These are phyloP conservation scores for Mucor piriformis DNA, from an alignment of 371 early-diverging fungal species.

Conservation along the genomic window DNA sequence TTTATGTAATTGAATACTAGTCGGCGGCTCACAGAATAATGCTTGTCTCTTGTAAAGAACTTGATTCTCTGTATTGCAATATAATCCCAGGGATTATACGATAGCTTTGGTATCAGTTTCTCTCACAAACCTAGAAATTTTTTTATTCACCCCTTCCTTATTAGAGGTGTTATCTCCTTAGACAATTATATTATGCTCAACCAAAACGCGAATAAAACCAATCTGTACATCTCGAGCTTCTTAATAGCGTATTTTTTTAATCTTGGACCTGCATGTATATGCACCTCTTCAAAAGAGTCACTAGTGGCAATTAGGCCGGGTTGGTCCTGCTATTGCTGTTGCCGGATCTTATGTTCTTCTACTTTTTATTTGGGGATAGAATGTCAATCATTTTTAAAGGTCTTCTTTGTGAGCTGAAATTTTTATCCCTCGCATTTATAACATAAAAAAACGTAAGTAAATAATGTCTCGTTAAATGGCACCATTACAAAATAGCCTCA, in stretches of 20 bases:
- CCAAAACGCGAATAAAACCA: neutral
- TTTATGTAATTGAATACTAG: conserved; percentile 20
- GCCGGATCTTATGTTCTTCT: too few relatives aligned
- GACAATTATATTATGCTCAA: too few relatives aligned
- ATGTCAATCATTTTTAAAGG: conserved; percentile 9
- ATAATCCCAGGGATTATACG: conserved; percentile 9
- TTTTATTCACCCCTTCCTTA: conserved; percentile 11
- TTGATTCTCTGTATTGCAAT: conserved; percentile 23
- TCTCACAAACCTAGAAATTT: neutral
- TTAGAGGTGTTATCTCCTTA: conserved; percentile 6
- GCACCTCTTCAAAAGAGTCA: conserved; percentile 9
- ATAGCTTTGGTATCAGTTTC: conserved; percentile 6
- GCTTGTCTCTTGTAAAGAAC: conserved; percentile 10
- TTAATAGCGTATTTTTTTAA: conserved; percentile 5
- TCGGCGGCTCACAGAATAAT: conserved; percentile 17
- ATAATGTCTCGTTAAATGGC: conserved; percentile 15
- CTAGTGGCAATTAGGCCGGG: conserved; percentile 3
- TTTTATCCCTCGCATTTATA: conserved; percentile 8
- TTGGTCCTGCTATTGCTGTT: conserved; percentile 6
- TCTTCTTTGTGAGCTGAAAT: conserved; percentile 11
- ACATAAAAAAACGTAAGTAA: conserved; percentile 11
- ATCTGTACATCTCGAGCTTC: conserved; percentile 5
- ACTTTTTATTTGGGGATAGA: conserved; percentile 5
- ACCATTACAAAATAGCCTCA: conserved; percentile 8
- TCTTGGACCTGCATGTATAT: neutral